Percentiles rank a stretch among this genome's conserved stretches.
phyloP scores from a whole-genome alignment of 805 yeast species.

The Lipomyces spencermartinsiae region DNA sequence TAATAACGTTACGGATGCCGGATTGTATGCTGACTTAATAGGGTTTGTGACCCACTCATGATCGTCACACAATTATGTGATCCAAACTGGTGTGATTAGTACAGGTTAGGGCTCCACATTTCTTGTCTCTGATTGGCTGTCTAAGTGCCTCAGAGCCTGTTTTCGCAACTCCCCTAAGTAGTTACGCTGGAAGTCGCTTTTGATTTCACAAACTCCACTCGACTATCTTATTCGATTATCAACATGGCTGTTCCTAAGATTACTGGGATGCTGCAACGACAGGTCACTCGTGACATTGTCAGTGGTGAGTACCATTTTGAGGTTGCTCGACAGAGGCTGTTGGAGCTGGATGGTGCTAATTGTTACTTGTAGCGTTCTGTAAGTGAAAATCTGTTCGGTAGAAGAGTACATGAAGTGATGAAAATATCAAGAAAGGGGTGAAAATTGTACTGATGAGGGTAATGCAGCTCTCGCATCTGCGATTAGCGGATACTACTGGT shows the following conservation, averaged over 20 bases:
- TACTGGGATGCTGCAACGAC: conserved; percentile 31
- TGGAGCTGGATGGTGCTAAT: neutral
- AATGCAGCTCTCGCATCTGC: conserved; percentile 13
- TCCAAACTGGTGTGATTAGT: too few species aligned
- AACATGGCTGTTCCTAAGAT: conserved; percentile 37
- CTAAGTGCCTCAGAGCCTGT: neutral
- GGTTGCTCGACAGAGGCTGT: neutral
- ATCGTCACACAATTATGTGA: too few species aligned
- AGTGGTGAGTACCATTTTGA: conserved; percentile 14
- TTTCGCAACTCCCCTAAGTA: neutral
- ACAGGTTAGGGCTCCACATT: too few species aligned
- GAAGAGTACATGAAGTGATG: neutral
- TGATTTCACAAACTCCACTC: neutral
- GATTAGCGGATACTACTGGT: conserved; percentile 24
- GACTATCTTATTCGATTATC: neutral
- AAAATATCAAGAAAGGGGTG: neutral
- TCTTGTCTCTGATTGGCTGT: conserved; percentile 11
- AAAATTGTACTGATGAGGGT: neutral
- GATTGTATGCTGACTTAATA: too few species aligned
- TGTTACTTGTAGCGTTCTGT: neutral
- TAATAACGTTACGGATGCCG: neutral
- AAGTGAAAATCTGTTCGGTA: neutral
- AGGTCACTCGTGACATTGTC: conserved; percentile 23
- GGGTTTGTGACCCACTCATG: too few species aligned
- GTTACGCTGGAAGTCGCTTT: neutral